Conservation (phyloP, 768 basidiomycete genomes). For the Mycena epipterygia region DNA sequence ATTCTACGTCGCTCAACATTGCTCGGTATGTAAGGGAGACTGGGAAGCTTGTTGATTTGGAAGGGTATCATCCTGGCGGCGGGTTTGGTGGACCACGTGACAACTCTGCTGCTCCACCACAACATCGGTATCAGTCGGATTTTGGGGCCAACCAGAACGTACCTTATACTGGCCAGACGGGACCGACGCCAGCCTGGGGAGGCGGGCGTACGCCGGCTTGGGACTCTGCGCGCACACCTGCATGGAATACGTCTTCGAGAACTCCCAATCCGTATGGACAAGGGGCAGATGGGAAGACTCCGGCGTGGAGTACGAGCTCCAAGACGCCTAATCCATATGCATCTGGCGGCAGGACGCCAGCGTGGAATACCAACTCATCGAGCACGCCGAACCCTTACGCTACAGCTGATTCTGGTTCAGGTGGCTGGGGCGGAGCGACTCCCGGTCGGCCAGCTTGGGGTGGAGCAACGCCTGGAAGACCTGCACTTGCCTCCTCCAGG, state of each 20-base stretch:
- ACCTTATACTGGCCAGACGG: slow-evolving; percentile 22
- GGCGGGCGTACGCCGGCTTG: slow-evolving; percentile 44
- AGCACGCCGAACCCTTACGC: slow-evolving; percentile 36
- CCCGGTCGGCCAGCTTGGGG: slow-evolving; percentile 48
- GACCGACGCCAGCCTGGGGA: slow-evolving; percentile 49
- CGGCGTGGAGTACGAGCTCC: slow-evolving; percentile 73
- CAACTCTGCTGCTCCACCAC: slow-evolving; percentile 12
- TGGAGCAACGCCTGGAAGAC: slow-evolving; percentile 28
- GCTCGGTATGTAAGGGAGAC: slow-evolving; percentile 57
- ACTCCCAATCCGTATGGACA: slow-evolving; percentile 54
- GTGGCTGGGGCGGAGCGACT: slow-evolving; percentile 45
- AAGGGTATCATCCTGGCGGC: slow-evolving; percentile 36
- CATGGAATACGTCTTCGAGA: slow-evolving; percentile 39
- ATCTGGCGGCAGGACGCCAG: slow-evolving; percentile 60
- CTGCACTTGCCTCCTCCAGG: slow-evolving; percentile 7
- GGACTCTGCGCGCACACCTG: slow-evolving; percentile 42
- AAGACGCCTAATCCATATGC: slow-evolving; percentile 82
- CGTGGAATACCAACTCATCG: slow-evolving; percentile 46
- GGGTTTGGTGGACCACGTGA: slow-evolving; percentile 28
- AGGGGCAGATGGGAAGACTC: slow-evolving; percentile 72
- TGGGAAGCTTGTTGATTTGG: slow-evolving; percentile 69
- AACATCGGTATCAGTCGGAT: slow-evolving; percentile 29
- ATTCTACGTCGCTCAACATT: slow-evolving; percentile 16
- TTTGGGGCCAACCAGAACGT: slow-evolving; percentile 40
- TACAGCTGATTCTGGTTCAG: slow-evolving; percentile 22